Evolutionary conservation across 495 filamentous ascomycete genomes (phyloP).

Genomic region (Aspergillus conjunctus): DNA sequence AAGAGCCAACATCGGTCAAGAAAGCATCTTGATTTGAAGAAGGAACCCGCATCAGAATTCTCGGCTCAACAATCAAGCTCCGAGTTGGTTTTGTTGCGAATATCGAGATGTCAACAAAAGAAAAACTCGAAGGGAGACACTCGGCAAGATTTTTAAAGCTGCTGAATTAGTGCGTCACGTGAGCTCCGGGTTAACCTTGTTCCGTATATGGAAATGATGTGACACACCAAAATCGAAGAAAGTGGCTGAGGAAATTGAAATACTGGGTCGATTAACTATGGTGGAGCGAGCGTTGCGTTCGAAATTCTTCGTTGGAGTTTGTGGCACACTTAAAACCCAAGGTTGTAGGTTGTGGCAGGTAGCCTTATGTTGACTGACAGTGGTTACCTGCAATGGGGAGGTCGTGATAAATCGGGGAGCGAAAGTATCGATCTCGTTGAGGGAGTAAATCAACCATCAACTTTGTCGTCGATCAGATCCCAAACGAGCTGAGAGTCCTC

Average conservation of each 20-base stretch:
- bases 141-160: slow-evolving; percentile 21
- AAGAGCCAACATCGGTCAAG: not conserved
- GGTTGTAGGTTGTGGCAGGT: no score
- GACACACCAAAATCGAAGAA: not conserved
- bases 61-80: not conserved
- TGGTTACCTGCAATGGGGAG: no score
- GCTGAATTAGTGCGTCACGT: slow-evolving; percentile 27
- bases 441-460: slow-evolving; percentile 9
- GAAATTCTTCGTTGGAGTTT: no score
- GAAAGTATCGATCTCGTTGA: no score
- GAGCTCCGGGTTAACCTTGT: slow-evolving; percentile 19
- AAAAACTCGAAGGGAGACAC: slow-evolving; percentile 7
- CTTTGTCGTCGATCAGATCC: slow-evolving; percentile 38
- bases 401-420: no score
- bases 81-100: not conserved
- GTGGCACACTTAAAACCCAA: no score
- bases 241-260: no score
- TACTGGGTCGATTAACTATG: no score
- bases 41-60: not conserved
- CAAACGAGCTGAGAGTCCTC: slow-evolving; percentile 40
- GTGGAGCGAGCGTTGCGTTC: no score
- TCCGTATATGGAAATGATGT: slow-evolving; percentile 13
- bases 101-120: slow-evolving; percentile 10
- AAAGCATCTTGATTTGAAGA: not conserved
- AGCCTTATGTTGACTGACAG: no score